These are phyloP conservation scores for Mycosphaerella arachidis DNA, from an alignment of 2,329 filamentous ascomycete species.

Conservation along the genomic window DNA sequence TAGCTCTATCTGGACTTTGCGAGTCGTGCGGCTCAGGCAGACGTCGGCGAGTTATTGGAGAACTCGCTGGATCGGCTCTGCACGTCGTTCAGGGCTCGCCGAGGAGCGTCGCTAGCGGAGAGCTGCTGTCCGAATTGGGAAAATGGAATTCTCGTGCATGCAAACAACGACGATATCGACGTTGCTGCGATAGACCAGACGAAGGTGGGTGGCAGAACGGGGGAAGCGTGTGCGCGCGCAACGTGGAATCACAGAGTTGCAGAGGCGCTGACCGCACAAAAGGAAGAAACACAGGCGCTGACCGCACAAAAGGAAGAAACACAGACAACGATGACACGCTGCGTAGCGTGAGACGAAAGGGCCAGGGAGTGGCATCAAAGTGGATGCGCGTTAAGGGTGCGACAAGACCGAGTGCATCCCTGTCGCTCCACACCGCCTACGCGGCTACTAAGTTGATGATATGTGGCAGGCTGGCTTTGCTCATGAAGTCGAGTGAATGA, in stretches of 20 bases:
- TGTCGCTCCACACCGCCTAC: too few relatives aligned
- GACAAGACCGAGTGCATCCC: too few relatives aligned
- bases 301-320: too few relatives aligned
- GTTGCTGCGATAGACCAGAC: background rate
- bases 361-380: too few relatives aligned
- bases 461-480: too few relatives aligned
- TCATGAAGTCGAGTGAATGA: too few relatives aligned
- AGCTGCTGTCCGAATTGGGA: background rate
- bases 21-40: slow-evolving; percentile 2
- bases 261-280: background rate
- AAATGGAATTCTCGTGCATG: background rate
- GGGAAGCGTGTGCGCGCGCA: background rate
- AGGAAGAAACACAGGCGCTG: background rate
- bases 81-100: background rate
- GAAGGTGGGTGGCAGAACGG: background rate
- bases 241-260: background rate
- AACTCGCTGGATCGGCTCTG: slow-evolving; percentile 1
- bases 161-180: too few relatives aligned
- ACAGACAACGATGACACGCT: background rate
- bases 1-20: background rate
- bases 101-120: slow-evolving; percentile 3
- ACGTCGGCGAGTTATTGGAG: background rate
- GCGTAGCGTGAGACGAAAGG: background rate
- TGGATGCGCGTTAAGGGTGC: too few relatives aligned
- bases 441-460: too few relatives aligned